phyloP scores from a whole-genome alignment of 2,329 filamentous ascomycete genomes.

The Ascochyta viciae-villosae region DNA sequence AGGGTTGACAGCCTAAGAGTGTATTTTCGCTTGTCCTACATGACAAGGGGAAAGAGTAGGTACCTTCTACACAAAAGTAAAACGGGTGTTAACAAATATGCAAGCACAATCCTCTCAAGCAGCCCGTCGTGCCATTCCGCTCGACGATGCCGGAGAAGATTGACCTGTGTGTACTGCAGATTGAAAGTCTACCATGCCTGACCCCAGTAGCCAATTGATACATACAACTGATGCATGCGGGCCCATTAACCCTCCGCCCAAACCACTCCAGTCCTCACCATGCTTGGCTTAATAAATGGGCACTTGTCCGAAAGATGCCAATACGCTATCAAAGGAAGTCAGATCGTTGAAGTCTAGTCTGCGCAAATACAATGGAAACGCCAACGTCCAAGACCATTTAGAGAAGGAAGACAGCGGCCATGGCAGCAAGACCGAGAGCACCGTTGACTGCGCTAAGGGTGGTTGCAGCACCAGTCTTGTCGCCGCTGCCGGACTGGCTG shows the following conservation, averaged over 20 bases:
- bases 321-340: conserved; percentile 44
- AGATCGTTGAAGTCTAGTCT: conserved; percentile 48
- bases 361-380: conserved; percentile 49
- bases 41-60: neutral
- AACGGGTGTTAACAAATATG: conserved; percentile 36
- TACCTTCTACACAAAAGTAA: conserved; percentile 24
- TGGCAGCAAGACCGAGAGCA: conserved; percentile 55
- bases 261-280: conserved; percentile 34
- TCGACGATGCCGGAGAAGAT: conserved; percentile 23
- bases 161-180: conserved; percentile 39
- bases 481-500: conserved; percentile 31
- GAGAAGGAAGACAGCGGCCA: conserved; percentile 57
- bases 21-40: conserved; percentile 2
- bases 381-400: conserved; percentile 50
- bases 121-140: conserved; percentile 29
- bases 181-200: conserved; percentile 43
- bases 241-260: conserved; percentile 34
- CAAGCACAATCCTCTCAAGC: conserved; percentile 32
- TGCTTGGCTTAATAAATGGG: conserved; percentile 29
- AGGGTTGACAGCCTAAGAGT: neutral
- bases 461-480: conserved; percentile 48
- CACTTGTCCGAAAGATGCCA: conserved; percentile 35
- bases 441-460: conserved; percentile 51
- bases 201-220: conserved; percentile 45
- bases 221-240: conserved; percentile 46